These are phyloP conservation scores for Aspergillus affinis DNA, from an alignment of 495 filamentous ascomycete species.

Conservation along the genomic window DNA sequence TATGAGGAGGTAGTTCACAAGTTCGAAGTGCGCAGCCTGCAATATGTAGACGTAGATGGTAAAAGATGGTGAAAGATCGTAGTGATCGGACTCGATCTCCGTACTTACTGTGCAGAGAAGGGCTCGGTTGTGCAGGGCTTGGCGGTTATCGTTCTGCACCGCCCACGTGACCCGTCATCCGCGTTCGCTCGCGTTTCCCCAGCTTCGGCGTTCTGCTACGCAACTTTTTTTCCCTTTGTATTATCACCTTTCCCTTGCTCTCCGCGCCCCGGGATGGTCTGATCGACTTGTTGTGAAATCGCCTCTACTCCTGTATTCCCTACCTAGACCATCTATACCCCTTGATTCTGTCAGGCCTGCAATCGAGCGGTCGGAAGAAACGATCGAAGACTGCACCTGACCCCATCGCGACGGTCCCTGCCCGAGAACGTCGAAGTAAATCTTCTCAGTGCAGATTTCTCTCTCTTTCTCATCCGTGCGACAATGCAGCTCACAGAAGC, in stretches of 20 bases:
- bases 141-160: not conserved
- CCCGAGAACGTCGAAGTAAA: not conserved
- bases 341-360: not conserved
- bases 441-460: not conserved
- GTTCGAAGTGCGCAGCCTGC: conserved; percentile 3
- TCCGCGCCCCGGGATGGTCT: not conserved
- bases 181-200: conserved; percentile 24
- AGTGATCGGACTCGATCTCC: no score
- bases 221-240: conserved; percentile 7
- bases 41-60: not conserved
- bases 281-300: not conserved
- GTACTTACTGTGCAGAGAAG: no score
- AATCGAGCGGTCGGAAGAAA: not conserved
- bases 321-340: not conserved
- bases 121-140: no score
- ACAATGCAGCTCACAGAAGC: conserved; percentile 78
- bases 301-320: not conserved
- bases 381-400: not conserved
- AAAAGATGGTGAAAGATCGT: no score
- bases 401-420: not conserved
- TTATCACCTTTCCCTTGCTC: not conserved
- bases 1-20: conserved; percentile 16
- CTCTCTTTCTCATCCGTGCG: not conserved
- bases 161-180: conserved; percentile 24
- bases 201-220: conserved; percentile 6